A percentile compares a stretch with the other conserved stretches of the same genome.
Evolutionary conservation across 1,284 basidiomycete genomes (phyloP).

Genomic region (Chalciporus sp.): DNA sequence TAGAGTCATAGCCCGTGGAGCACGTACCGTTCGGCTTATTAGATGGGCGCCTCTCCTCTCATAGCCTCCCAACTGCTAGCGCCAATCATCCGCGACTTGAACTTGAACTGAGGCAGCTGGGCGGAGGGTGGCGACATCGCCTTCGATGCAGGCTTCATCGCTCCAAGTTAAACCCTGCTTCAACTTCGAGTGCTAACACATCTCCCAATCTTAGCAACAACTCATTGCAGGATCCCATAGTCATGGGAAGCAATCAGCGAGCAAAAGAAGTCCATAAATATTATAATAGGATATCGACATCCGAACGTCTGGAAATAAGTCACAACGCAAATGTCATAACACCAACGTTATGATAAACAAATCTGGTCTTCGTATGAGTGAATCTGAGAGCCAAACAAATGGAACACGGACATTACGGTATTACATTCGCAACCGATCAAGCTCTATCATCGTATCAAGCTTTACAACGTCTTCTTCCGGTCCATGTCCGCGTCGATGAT

Average conservation of each 20-base stretch:
- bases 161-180: neutral
- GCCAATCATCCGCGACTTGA: too few species aligned
- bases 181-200: neutral
- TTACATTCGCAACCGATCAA: neutral
- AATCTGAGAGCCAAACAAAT: neutral
- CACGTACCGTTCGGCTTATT: too few species aligned
- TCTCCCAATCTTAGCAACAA: neutral
- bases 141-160: too few species aligned
- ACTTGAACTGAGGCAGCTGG: too few species aligned
- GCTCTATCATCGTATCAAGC: neutral
- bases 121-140: too few species aligned
- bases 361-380: neutral
- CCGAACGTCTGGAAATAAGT: neutral
- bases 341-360: neutral
- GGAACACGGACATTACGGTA: neutral
- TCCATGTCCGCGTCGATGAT: slow-evolving; percentile 32
- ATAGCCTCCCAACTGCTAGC: too few species aligned
- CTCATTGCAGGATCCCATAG: neutral
- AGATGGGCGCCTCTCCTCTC: too few species aligned
- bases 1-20: too few species aligned
- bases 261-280: neutral
- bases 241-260: neutral
- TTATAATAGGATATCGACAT: neutral
- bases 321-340: neutral
- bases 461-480: slow-evolving; percentile 17